Conservation (phyloP, 2,329 filamentous ascomycete genomes). For the Aspergillus pseudoterreus region DNA sequence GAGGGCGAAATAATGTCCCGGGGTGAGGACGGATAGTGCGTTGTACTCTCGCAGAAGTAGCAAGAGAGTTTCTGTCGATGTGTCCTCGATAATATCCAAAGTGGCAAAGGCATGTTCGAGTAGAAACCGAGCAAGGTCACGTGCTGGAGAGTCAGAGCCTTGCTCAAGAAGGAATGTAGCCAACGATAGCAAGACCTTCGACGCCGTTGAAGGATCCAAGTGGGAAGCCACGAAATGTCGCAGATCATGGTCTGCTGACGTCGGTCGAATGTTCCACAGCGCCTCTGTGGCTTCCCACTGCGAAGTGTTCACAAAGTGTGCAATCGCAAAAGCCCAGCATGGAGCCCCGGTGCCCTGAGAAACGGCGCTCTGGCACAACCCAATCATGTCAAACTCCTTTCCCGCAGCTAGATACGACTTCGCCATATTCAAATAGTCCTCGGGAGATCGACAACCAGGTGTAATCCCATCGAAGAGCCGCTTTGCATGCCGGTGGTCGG, state of each 20-base stretch:
- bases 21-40: conserved; percentile 19
- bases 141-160: background rate
- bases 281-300: conserved; percentile 31
- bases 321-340: conserved; percentile 30
- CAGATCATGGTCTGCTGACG: conserved; percentile 7
- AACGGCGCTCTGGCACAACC: conserved; percentile 41
- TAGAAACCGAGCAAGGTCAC: conserved; percentile 21
- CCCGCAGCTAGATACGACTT: conserved; percentile 41
- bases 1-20: conserved; percentile 24
- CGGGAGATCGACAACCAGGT: conserved; percentile 30
- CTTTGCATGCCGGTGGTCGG: conserved; percentile 42
- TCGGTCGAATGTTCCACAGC: conserved; percentile 27
- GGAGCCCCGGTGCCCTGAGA: conserved; percentile 18
- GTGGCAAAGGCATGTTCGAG: conserved; percentile 24
- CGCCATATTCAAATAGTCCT: conserved; percentile 45
- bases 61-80: conserved; percentile 29
- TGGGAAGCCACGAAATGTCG: conserved; percentile 13
- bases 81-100: conserved; percentile 20
- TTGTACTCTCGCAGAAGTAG: conserved; percentile 25
- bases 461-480: conserved; percentile 46
- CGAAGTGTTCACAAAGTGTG: conserved; percentile 25
- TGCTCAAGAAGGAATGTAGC: conserved; percentile 15
- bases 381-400: conserved; percentile 35
- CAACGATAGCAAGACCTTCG: conserved; percentile 20
- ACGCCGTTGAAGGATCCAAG: conserved; percentile 13